Percentiles rank a stretch among this genome's conserved stretches.
Evolutionary conservation across 306 rosid species (phyloP).

Genomic region (Citrullus mucosospermus): DNA sequence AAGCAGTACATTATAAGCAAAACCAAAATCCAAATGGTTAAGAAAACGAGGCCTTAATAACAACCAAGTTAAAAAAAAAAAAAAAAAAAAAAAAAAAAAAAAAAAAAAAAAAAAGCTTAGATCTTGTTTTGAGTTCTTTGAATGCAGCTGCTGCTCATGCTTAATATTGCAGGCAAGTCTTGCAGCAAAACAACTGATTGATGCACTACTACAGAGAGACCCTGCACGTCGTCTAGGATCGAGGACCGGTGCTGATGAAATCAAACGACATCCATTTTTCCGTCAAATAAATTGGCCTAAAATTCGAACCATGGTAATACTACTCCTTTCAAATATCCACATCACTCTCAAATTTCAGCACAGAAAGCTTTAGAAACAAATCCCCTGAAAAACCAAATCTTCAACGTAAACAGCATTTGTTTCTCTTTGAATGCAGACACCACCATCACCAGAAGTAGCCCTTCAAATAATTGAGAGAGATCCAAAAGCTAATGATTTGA

Average conservation of each 20-base stretch:
- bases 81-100: background rate
- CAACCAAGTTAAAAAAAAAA: too few species aligned
- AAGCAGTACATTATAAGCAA: too few species aligned
- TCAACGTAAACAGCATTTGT: background rate
- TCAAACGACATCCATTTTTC: slow-evolving; percentile 82
- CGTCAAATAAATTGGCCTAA: slow-evolving; percentile 84
- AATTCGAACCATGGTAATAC: slow-evolving; percentile 74
- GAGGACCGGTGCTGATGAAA: slow-evolving; percentile 61
- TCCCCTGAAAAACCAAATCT: background rate
- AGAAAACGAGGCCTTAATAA: too few species aligned
- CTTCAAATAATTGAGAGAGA: slow-evolving; percentile 2
- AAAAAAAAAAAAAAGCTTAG: too few species aligned
- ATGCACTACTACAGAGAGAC: slow-evolving; percentile 84
- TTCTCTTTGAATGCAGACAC: slow-evolving; percentile 7
- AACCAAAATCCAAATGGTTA: too few species aligned
- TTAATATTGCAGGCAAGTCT: slow-evolving; percentile 66
- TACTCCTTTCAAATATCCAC: background rate
- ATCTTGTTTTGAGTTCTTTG: background rate
- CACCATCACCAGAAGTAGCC: slow-evolving; percentile 7
- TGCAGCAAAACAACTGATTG: slow-evolving; percentile 74
- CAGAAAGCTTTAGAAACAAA: background rate
- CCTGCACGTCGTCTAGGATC: slow-evolving; percentile 66
- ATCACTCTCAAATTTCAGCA: background rate
- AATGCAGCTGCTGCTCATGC: background rate
- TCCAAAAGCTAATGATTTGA: background rate